Percentiles rank a stretch among this genome's conserved stretches.
Evolutionary conservation across 139 green algal species (phyloP).

Genomic region (Coelastrella sp.): DNA sequence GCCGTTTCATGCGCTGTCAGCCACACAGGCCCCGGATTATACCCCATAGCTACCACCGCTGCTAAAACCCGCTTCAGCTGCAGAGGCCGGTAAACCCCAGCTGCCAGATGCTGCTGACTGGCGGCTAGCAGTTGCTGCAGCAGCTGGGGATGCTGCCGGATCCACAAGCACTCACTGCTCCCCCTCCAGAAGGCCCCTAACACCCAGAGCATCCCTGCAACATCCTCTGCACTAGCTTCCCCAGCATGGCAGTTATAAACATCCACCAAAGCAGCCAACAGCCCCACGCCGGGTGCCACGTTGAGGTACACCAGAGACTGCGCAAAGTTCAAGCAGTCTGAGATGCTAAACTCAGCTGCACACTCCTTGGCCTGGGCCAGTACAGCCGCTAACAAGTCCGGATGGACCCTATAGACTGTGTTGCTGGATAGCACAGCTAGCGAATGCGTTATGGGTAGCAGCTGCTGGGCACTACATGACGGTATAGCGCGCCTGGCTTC

Average conservation of each 20-base stretch:
- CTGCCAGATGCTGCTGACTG: neutral
- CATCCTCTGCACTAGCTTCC: neutral
- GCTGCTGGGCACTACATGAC: neutral
- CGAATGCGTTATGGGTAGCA: neutral
- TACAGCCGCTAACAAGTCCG: constrained; percentile 14
- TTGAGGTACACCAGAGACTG: constrained; percentile 34
- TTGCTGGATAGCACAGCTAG: constrained; percentile 7
- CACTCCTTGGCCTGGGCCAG: neutral
- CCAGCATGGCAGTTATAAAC: neutral
- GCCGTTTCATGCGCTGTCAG: constrained; percentile 33
- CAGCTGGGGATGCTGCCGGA: constrained; percentile 17
- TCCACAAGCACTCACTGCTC: constrained; percentile 35
- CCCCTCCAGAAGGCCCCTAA: constrained; percentile 28
- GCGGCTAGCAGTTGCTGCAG: constrained; percentile 9
- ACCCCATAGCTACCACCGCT: constrained; percentile 10
- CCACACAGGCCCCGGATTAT: constrained; percentile 5
- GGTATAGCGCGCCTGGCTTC: neutral
- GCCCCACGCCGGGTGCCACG: constrained; percentile 1
- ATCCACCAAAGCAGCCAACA: neutral
- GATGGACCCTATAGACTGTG: neutral
- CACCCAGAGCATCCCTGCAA: constrained; percentile 14
- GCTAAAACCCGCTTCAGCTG: constrained; percentile 25
- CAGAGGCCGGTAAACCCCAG: neutral
- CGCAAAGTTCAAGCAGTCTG: neutral
- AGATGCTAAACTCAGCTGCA: neutral